phyloP scores from a whole-genome alignment of 805 yeast species.

The Myxozyma sirexii region DNA sequence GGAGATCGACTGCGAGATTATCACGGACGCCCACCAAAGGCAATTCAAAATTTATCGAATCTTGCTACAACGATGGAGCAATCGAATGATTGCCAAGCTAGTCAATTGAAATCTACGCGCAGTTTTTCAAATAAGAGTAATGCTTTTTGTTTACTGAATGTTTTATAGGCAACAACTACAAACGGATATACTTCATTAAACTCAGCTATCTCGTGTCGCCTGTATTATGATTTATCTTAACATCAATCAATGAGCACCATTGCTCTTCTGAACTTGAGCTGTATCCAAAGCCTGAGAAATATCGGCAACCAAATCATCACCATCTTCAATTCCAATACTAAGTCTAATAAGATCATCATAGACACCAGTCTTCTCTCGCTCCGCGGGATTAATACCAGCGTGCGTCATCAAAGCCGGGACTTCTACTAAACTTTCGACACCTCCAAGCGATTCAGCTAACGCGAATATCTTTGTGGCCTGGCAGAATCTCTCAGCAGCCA shows the following conservation, averaged over 20 bases:
- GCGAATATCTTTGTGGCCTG: slow-evolving; percentile 75
- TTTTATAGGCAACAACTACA: too few species aligned
- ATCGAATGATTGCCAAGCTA: too few species aligned
- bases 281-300: slow-evolving; percentile 66
- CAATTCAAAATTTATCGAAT: too few species aligned
- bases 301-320: slow-evolving; percentile 73
- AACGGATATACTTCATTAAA: too few species aligned
- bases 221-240: background rate
- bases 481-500: slow-evolving; percentile 73
- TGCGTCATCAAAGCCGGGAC: slow-evolving; percentile 93
- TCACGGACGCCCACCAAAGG: too few species aligned
- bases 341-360: slow-evolving; percentile 80
- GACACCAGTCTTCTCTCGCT: slow-evolving; percentile 75
- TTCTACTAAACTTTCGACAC: slow-evolving; percentile 81
- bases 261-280: background rate
- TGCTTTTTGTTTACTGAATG: too few species aligned
- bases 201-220: too few species aligned
- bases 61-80: too few species aligned
- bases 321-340: slow-evolving; percentile 85
- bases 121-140: too few species aligned
- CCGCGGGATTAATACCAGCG: slow-evolving; percentile 80
- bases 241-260: background rate
- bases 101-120: too few species aligned
- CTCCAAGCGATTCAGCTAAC: slow-evolving; percentile 88
- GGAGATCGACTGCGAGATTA: too few species aligned